Conservation (phyloP, 768 basidiomycete species). For the Agrocybe pediades region DNA sequence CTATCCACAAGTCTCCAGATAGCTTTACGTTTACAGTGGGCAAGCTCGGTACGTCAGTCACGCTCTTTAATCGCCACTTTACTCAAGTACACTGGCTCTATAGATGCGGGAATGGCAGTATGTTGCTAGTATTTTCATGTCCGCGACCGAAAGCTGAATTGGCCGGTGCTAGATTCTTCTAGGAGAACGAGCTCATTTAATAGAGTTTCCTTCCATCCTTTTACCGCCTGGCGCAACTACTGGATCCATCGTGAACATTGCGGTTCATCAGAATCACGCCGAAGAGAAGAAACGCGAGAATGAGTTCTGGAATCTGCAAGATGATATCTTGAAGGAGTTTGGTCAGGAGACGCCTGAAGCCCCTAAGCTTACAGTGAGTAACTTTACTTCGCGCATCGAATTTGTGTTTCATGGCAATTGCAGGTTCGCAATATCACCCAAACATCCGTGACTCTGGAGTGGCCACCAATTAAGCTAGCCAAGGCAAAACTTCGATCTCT, state of each 20-base stretch:
- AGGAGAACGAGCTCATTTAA: constrained; percentile 92
- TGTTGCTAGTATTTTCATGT: constrained; percentile 14
- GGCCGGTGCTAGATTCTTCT: constrained; percentile 69
- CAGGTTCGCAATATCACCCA: constrained; percentile 94
- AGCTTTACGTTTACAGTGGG: constrained; percentile 93
- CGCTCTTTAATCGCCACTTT: background rate
- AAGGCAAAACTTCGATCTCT: constrained; percentile 85
- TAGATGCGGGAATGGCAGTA: constrained; percentile 96
- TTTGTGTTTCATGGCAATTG: background rate
- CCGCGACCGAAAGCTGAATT: background rate
- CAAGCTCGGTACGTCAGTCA: constrained; percentile 75
- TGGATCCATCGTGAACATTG: constrained; percentile 96
- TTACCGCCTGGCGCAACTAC: constrained; percentile 90
- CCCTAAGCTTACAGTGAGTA: constrained; percentile 72
- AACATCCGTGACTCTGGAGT: constrained; percentile 95
- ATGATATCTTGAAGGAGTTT: constrained; percentile 74
- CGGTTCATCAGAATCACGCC: constrained; percentile 82
- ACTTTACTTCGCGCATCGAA: background rate
- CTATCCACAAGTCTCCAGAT: constrained; percentile 44
- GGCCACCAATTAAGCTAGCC: constrained; percentile 85
- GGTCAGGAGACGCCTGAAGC: constrained; percentile 66
- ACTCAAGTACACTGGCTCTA: constrained; percentile 3
- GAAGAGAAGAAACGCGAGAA: constrained; percentile 84
- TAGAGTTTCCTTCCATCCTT: constrained; percentile 96
- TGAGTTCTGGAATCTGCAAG: constrained; percentile 86